Evolutionary conservation across 2,329 filamentous ascomycete species (phyloP).

Genomic region (Torrubiellomyces zombiae): DNA sequence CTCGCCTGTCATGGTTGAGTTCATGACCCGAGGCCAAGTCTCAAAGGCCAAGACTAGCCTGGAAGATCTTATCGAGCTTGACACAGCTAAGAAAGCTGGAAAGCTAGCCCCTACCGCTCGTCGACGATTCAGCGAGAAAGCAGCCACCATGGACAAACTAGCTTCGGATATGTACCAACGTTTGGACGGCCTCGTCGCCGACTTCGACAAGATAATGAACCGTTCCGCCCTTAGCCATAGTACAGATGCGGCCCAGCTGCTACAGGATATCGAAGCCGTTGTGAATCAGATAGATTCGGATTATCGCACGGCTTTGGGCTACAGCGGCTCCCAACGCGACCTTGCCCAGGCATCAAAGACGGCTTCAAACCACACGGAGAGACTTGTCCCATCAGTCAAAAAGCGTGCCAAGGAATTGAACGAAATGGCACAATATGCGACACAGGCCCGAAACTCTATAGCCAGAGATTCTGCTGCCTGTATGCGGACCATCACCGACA

Average conservation of each 20-base stretch:
- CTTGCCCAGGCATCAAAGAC: conserved; percentile 45
- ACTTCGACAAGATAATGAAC: conserved; percentile 41
- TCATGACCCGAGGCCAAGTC: conserved; percentile 37
- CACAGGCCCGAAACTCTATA: conserved; percentile 50
- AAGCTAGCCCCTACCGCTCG: conserved; percentile 42
- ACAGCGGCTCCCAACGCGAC: conserved; percentile 46
- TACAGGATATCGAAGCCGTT: conserved; percentile 74
- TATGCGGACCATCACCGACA: conserved; percentile 67
- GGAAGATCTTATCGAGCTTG: conserved; percentile 59
- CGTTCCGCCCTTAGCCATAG: conserved; percentile 39
- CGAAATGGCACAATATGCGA: conserved; percentile 39
- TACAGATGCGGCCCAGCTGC: conserved; percentile 49
- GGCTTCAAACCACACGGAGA: conserved; percentile 45
- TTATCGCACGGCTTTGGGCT: conserved; percentile 58
- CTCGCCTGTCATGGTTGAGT: conserved; percentile 46
- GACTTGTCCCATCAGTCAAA: conserved; percentile 39
- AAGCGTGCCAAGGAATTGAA: conserved; percentile 44
- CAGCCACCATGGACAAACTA: conserved; percentile 42
- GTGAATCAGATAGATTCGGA: conserved; percentile 78
- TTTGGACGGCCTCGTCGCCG: conserved; percentile 43
- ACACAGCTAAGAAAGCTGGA: conserved; percentile 56
- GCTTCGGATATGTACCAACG: conserved; percentile 43
- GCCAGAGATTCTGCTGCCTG: conserved; percentile 50
- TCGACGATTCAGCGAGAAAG: conserved; percentile 40
- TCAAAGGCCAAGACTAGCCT: conserved; percentile 39